Conservation (phyloP, 2,329 filamentous ascomycete species). For the Cytospora schulzeri region DNA sequence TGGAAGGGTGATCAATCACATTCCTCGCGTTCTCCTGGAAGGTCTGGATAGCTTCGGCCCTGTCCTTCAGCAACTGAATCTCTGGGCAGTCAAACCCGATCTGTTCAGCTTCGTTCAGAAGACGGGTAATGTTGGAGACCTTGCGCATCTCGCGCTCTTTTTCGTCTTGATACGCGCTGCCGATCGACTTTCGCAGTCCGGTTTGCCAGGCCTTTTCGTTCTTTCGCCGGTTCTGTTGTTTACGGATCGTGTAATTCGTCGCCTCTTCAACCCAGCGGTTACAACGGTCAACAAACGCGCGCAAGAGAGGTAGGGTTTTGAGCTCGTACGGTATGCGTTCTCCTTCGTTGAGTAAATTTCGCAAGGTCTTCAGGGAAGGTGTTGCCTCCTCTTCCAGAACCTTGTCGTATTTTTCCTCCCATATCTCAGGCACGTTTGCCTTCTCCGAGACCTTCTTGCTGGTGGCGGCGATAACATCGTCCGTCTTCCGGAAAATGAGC, state of each 20-base stretch:
- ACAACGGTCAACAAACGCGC: slow-evolving; percentile 90
- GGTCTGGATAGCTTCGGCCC: slow-evolving; percentile 78
- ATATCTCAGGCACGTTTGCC: slow-evolving; percentile 79
- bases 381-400: slow-evolving; percentile 80
- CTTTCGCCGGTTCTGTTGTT: slow-evolving; percentile 96
- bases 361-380: slow-evolving; percentile 83
- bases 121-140: slow-evolving; percentile 82
- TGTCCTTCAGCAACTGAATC: slow-evolving; percentile 81
- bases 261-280: slow-evolving; percentile 98
- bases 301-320: slow-evolving; percentile 77
- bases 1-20: slow-evolving; percentile 66
- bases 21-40: slow-evolving; percentile 78
- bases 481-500: slow-evolving; percentile 75
- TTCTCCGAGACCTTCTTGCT: slow-evolving; percentile 83
- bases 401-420: slow-evolving; percentile 88
- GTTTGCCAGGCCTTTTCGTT: slow-evolving; percentile 86
- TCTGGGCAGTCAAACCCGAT: slow-evolving; percentile 94
- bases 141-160: slow-evolving; percentile 89
- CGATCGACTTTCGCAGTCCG: slow-evolving; percentile 69
- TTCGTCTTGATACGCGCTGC: slow-evolving; percentile 59
- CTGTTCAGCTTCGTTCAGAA: slow-evolving; percentile 80
- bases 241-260: slow-evolving; percentile 92
- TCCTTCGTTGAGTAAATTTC: slow-evolving; percentile 84
- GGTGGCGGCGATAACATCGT: slow-evolving; percentile 66
- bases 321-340: slow-evolving; percentile 94